These are phyloP conservation scores for Allium fistulosum DNA, from an alignment of 106 monocot genomes.

Conservation along the genomic window DNA sequence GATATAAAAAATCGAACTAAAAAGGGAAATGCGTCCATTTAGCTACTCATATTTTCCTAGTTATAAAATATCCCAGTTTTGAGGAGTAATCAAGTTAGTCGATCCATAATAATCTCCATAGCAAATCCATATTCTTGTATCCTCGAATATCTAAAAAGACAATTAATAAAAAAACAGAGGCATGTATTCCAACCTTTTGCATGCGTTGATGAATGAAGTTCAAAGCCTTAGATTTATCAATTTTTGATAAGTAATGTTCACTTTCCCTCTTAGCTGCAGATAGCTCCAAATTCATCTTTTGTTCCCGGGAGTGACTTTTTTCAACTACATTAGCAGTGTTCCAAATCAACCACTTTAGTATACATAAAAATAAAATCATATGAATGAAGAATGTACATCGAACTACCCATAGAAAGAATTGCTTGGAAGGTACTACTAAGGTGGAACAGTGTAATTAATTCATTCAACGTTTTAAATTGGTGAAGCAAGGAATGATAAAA, in stretches of 20 bases:
- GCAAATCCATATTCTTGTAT: not conserved
- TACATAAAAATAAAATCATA: not conserved
- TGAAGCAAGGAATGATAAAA: not conserved
- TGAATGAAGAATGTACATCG: no score
- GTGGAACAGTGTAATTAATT: no score
- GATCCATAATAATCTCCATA: not conserved
- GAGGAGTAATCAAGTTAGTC: not conserved
- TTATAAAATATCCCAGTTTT: not conserved
- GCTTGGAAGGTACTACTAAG: no score
- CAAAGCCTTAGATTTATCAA: slow-evolving; percentile 64
- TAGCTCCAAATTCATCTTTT: slow-evolving; percentile 80
- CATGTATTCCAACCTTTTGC: slow-evolving; percentile 49
- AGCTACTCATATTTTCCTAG: not conserved
- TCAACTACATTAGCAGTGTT: slow-evolving; percentile 30
- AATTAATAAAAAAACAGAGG: not conserved
- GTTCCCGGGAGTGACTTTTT: slow-evolving; percentile 59
- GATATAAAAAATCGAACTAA: no score
- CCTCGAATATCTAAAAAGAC: not conserved
- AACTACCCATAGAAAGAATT: no score
- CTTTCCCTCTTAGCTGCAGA: slow-evolving; percentile 95
- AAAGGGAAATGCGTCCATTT: no score
- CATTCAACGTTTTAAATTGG: no score
- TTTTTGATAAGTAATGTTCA: slow-evolving; percentile 85
- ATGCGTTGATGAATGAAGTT: slow-evolving; percentile 59
- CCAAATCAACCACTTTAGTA: not conserved